Conservation (phyloP, 768 basidiomycete species). For the Roridomyces roridus region DNA sequence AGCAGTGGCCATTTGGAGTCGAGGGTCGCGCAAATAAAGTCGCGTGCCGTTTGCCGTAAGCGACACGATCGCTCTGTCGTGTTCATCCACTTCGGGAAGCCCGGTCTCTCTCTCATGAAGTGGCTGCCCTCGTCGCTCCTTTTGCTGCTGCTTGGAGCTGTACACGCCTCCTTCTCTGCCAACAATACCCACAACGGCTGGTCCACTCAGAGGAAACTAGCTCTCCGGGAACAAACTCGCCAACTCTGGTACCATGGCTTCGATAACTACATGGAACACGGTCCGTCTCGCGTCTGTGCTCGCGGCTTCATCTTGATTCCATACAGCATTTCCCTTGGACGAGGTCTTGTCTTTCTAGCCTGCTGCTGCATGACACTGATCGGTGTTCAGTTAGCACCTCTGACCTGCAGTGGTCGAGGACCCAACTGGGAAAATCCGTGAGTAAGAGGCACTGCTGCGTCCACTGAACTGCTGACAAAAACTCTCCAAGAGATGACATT, state of each 20-base stretch:
- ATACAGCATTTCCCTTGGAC: constrained; percentile 81
- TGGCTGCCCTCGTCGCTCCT: constrained; percentile 57
- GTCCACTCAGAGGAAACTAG: constrained; percentile 63
- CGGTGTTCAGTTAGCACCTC: constrained; percentile 72
- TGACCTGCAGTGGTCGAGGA: constrained; percentile 88
- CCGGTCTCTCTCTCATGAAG: constrained; percentile 48
- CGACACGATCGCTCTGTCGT: constrained; percentile 7
- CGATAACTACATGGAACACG: constrained; percentile 85
- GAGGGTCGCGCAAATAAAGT: not conserved
- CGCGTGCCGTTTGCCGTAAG: not conserved
- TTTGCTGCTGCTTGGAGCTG: constrained; percentile 42
- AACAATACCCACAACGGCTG: constrained; percentile 47
- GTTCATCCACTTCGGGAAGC: constrained; percentile 7
- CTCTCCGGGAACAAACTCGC: constrained; percentile 68
- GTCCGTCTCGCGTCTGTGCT: constrained; percentile 42
- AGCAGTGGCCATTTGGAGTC: constrained; percentile 1
- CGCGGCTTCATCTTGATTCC: constrained; percentile 4
- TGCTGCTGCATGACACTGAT: constrained; percentile 1
- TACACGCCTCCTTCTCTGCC: constrained; percentile 40
- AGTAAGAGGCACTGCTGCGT: constrained; percentile 33
- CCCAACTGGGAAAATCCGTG: constrained; percentile 87
- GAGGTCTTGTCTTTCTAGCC: constrained; percentile 67
- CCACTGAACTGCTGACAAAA: no score
- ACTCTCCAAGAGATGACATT: constrained; percentile 61
- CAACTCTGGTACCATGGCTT: constrained; percentile 93